Evolutionary conservation across 202 grass and related monocot genomes (phyloP), one percentile per base, ranked within the genome.

Genomic region (Musa balbisiana): DNA sequence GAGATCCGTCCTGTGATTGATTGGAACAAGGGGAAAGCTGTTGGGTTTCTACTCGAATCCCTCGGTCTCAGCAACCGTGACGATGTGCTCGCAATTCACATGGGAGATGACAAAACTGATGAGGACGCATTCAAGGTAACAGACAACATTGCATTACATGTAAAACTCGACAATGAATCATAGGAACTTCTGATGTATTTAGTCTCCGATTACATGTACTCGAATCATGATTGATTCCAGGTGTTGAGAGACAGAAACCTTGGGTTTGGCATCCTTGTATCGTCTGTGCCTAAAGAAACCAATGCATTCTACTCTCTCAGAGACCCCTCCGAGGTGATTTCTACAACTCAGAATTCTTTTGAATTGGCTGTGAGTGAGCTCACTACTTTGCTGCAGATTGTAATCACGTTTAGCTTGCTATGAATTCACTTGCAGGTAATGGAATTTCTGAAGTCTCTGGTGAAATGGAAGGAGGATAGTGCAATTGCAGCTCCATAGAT

Each of bases 1-100:
- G 92, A 96, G 82, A 85, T 96, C 64, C 89, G 89, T 72, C 92
- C 92, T 74, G 84, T 85, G 73, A 92, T 96, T 74, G 89, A 96
- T 72, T 96, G 92, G 92, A 92, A 96, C 74, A 96, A 96, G 82
- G 92, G 92, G 4, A 92, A 96, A 87, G 92, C 92, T 72, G 92
- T 96, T 19, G 87, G 90, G 24, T 96, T 96, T 87, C 82, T 96
- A 33, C 85, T 96, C 0, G 89, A 96, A 81, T 96, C 92, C 0
- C 89, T 96, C 55, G 85, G 82, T 59, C 80, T 96, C 51, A 73
- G 73, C 1, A 80, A 87, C 64, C 82, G 78, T 72, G 83, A 90
- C 3, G 84, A 92, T 80, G 87, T 88, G 51, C 83, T 96, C 66
- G 83, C 92, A 63, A 87, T 96, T 74, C 92, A 92, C 81, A 85